These are phyloP conservation scores for Spiraea crenata DNA, from an alignment of 331 rosid species.

Conservation along the genomic window DNA sequence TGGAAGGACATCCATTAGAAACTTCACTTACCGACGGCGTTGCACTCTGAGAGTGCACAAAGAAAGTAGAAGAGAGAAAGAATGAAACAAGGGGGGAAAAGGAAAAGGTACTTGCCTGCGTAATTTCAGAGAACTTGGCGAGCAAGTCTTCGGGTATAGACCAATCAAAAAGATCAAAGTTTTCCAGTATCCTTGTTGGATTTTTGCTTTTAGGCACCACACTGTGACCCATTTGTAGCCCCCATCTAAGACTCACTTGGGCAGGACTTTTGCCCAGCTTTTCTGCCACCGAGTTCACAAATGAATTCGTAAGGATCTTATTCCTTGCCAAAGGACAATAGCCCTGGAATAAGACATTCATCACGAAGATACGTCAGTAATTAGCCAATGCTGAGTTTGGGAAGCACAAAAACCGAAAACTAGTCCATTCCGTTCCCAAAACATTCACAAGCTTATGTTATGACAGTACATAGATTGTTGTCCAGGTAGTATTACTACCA, in stretches of 20 bases:
- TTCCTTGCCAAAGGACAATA: constrained; percentile 54
- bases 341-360: constrained; percentile 40
- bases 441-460: background rate
- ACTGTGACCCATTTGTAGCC: constrained; percentile 70
- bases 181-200: constrained; percentile 48
- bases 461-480: background rate
- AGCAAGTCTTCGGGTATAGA: constrained; percentile 47
- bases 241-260: constrained; percentile 75
- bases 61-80: background rate
- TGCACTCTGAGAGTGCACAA: too few relatives aligned
- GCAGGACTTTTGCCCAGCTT: constrained; percentile 63
- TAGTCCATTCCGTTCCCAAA: background rate
- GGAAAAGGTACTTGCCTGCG: constrained; percentile 42
- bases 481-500: background rate
- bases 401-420: background rate
- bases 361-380: background rate
- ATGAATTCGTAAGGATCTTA: constrained; percentile 40
- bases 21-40: background rate
- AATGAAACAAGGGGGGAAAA: constrained; percentile 6
- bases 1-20: background rate
- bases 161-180: constrained; percentile 56
- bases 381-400: background rate
- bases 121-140: constrained; percentile 41
- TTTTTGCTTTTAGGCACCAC: constrained; percentile 68
- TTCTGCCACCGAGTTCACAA: constrained; percentile 39